Evolutionary conservation across 2,329 filamentous ascomycete species (phyloP), one percentile per base, ranked within the genome.

Genomic region (Alternaria sp.): DNA sequence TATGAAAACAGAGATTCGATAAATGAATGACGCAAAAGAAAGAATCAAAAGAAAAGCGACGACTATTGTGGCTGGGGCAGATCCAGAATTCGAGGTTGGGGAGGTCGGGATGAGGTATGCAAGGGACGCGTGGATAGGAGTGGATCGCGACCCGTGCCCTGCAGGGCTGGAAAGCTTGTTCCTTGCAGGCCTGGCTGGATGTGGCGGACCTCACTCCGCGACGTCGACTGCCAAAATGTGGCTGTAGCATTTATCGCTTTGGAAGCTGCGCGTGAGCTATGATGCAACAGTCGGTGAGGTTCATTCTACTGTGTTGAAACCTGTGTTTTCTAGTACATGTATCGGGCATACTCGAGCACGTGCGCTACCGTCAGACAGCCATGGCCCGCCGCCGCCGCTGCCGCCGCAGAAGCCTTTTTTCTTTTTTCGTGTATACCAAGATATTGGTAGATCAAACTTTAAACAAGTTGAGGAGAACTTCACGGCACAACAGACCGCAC

Each of bases 41-140:
- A 36, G 2, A 18, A 55, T 14, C 28, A 9, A 51, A 56, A 57
- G 18, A n/a, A 34, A 51, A 56, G n/a, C 48, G 22, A 22, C 18
- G 44, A 56, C 7, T 24, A 43, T 54, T 60, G 62, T 64, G 64
- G 64, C 63, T 68, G 62, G 64, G 62, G 58, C 24, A 54, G 34
- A 49, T 60, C 57, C 55, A 14, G 46, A 32, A 7, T 20, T 49
- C 46, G 20, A 49, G 46, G 46, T 49, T 49, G 46, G 46, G 46
- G 46, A 64, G 64, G 65, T 57, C 64, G 63, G 61, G 52, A 44
- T 61, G 42, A 44, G 28, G 46, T 18, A 58, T 65, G 64, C 64
- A 64, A 63, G 62, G 57, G 54, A 63, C 62, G 51, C 62, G 59
- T 62, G 55, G 56, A 55, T 54, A 56, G 39, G 39, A 49, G 57